Evolutionary conservation across 2,329 filamentous ascomycete genomes (phyloP), one percentile per base, ranked within the genome.

Genomic region (Microsporum canis): DNA sequence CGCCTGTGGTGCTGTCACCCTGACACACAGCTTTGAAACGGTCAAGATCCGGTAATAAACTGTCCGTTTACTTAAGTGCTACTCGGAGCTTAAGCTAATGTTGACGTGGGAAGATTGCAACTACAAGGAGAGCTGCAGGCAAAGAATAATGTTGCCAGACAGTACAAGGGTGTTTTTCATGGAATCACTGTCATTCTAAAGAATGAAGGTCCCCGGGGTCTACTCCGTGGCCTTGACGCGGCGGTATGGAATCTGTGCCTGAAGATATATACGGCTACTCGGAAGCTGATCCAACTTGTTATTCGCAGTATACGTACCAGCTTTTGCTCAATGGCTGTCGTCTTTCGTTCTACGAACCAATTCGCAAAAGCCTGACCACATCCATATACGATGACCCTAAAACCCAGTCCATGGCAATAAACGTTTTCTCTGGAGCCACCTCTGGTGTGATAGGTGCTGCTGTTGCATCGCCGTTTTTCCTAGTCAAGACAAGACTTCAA

Each of bases 11-110:
- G 94, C 94, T 66, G 94, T 99, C 62, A 97, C 92, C 45, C 91
- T 95, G 66, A 97, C 94, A 58, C 94, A 99, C 76, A 91, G 91
- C 61, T 97, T 97, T 78, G 94, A 99, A 78, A 97, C 92, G 10
- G 91, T 99, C 73, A 99, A 99, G 83, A 97, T 97, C 72, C 88
- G 91, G 88, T 91, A 80, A 72, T 80, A 71, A 2, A n/a, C n/a
- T 63, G 31, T 10, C 43, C 34, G 34, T 4, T 55, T n/a, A 2
- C 1, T 7, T 34, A 34, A 12, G 36, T 33, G 17, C 27, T 38
- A 8, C 31, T 29, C 47, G 17, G 7, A n/a, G 57, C n/a, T n/a
- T 33, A 14, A 17, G 36, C 6, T 39, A 41, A 49, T 38, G 17
- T n/a, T 34, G 8, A 47, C 31, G 41, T 41, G 17, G 41, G 62